Percentiles rank a stretch among this genome's conserved stretches.
These are phyloP conservation scores for Mycena alexandri DNA, from an alignment of 768 basidiomycete genomes.

Conservation along the genomic window DNA sequence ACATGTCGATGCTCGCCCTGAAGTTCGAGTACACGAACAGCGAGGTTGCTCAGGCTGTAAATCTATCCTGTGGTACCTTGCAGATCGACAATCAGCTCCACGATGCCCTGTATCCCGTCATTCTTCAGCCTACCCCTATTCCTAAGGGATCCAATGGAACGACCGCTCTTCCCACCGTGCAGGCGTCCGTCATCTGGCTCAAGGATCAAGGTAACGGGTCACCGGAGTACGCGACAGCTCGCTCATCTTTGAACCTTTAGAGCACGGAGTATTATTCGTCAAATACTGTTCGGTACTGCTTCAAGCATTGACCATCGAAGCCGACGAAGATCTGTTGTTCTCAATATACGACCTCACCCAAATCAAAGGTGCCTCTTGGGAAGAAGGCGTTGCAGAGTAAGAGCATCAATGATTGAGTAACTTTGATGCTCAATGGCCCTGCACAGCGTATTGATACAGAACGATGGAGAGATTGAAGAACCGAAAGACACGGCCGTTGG, in stretches of 20 bases:
- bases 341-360: constrained; percentile 92
- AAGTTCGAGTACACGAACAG: constrained; percentile 90
- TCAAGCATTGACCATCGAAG: constrained; percentile 94
- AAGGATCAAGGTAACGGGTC: constrained; percentile 86
- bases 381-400: constrained; percentile 81
- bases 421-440: constrained; percentile 24
- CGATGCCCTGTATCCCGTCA: constrained; percentile 94
- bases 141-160: constrained; percentile 80
- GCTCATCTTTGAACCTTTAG: constrained; percentile 54
- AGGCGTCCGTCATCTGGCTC: constrained; percentile 88
- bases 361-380: constrained; percentile 93
- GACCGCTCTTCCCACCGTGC: constrained; percentile 89
- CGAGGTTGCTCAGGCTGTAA: constrained; percentile 82
- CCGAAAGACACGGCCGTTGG: constrained; percentile 76
- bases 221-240: not conserved
- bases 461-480: constrained; percentile 77
- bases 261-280: constrained; percentile 97
- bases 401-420: constrained; percentile 40
- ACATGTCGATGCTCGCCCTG: constrained; percentile 81
- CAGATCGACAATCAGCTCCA: constrained; percentile 99
- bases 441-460: constrained; percentile 76
- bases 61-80: constrained; percentile 84
- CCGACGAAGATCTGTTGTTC: constrained; percentile 97
- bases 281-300: constrained; percentile 96
- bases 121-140: constrained; percentile 93